Conservation (phyloP, 345 rosid genomes). For the Salix brachista region DNA sequence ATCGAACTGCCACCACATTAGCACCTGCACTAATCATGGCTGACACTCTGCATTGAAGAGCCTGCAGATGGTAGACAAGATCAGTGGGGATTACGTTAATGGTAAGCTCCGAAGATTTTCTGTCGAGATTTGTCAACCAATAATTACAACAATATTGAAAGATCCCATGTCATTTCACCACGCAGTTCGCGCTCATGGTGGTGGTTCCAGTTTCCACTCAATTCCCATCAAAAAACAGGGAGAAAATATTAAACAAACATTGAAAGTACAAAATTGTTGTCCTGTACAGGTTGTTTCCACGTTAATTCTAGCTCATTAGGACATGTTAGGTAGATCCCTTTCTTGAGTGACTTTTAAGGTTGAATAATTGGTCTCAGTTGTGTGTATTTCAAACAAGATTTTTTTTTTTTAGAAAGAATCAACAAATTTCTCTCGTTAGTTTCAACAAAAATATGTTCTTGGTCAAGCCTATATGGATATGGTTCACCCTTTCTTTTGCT, state of each 20-base stretch:
- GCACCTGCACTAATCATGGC: not conserved
- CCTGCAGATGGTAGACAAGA: not conserved
- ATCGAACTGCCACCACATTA: not conserved
- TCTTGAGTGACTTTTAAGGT: not conserved
- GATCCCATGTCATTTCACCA: not conserved
- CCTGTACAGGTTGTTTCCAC: not conserved
- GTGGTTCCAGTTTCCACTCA: not conserved
- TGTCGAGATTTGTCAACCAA: not conserved
- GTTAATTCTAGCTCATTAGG: not conserved
- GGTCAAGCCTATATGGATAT: not conserved
- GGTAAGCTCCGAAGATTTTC: not conserved
- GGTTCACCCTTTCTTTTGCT: not conserved
- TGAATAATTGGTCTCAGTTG: not conserved
- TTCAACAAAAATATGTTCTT: not conserved
- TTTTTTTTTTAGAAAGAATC: not conserved
- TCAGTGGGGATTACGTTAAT: not conserved
- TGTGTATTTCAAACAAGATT: not conserved
- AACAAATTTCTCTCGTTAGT: not conserved
- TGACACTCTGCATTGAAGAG: not conserved
- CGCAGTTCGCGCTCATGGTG: not conserved
- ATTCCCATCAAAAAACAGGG: not conserved
- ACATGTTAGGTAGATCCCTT: not conserved
- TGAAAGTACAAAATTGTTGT: not conserved
- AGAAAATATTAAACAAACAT: not conserved
- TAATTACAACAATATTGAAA: not conserved